Base-by-base conservation (phyloP, 208 protist genomes). In the Crithidia expoeki region DNA sequence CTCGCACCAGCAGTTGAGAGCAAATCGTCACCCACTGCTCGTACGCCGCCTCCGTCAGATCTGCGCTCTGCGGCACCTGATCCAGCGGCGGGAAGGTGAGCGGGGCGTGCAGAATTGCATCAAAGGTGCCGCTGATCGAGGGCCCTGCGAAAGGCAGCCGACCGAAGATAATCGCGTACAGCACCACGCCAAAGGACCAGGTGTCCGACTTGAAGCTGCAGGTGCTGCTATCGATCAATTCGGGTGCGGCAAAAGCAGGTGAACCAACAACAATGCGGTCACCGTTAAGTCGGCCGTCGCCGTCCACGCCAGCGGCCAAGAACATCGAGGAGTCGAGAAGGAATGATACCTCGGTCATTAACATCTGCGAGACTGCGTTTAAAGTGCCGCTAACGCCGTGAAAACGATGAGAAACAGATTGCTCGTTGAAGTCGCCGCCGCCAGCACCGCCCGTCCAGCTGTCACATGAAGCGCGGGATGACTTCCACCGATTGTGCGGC, bases 101-200 rank as follows among this genome's bases (percentile, higher is more conserved):
- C 17, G 59, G 34, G 11, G 55, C 46, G 16, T 75, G 19, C 32
- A 83, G 62, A 17, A 88, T 77, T 23, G 69, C 65, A 28, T 78
- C 62, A 49, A 93, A 85, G 17, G 80, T 88, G 17, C 78, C 77
- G 25, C 63, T 75, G 36, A 85, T 60, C 23, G 64, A 84, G 12
- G 68, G 51, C 14, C 94, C 96, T 4, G 75, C 69, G 64, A 98
- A 98, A 14, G 97, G 97, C 50, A 94, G 77, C 6, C 77, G 76
- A 28, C 92, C 90, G 60, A 90, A 98, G 38, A 94, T 76, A 71
- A 98, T 74, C 32, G 85, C 83, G 71, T 95, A 99, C 1, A 98
- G 56, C 11, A 98, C 55, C 49, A 97, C 98, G 16, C 97, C 97
- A 16, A 98, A 77, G 27, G 96, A 96, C 98, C 98, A 99, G 11